phyloP scores from a whole-genome alignment of 345 rosid species.

The Erodium maritimum region DNA sequence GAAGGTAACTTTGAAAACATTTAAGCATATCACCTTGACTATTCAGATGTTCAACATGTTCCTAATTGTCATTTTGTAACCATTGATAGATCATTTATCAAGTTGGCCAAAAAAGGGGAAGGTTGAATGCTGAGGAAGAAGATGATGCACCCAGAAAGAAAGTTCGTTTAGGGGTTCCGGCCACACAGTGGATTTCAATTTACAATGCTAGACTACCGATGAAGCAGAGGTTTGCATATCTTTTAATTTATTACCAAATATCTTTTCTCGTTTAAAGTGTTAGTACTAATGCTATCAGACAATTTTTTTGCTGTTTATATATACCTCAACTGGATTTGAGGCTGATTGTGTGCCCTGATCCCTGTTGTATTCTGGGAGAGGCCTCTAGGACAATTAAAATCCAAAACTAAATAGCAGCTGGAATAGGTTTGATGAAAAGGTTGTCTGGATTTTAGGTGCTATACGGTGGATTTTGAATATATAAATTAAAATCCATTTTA shows the following conservation, averaged over 20 bases:
- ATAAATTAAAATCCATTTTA: too few species aligned
- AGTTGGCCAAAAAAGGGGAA: conserved; percentile 93
- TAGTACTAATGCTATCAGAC: too few species aligned
- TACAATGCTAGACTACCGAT: conserved; percentile 91
- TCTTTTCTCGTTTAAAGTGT: too few species aligned
- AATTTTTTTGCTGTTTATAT: too few species aligned
- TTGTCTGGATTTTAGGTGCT: not conserved
- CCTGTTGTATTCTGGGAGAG: too few species aligned
- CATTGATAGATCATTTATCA: conserved; percentile 53
- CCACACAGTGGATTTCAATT: conserved; percentile 92
- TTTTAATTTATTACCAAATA: not conserved
- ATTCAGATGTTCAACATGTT: not conserved
- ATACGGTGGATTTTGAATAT: not conserved
- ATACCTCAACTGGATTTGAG: too few species aligned
- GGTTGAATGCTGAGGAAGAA: conserved; percentile 65
- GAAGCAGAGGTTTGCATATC: conserved; percentile 73
- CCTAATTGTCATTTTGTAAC: conserved; percentile 10
- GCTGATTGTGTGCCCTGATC: too few species aligned
- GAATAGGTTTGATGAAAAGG: too few species aligned
- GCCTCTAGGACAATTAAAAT: too few species aligned
- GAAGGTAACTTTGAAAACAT: conserved; percentile 34
- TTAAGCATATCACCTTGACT: not conserved
- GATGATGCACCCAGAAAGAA: conserved; percentile 92
- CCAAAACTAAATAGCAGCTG: too few species aligned
- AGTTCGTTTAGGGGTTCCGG: conserved; percentile 86